Percentiles rank a stretch among this genome's conserved stretches.
Conservation (phyloP, 306 rosid genomes). For the Prinsepia uniflora region DNA sequence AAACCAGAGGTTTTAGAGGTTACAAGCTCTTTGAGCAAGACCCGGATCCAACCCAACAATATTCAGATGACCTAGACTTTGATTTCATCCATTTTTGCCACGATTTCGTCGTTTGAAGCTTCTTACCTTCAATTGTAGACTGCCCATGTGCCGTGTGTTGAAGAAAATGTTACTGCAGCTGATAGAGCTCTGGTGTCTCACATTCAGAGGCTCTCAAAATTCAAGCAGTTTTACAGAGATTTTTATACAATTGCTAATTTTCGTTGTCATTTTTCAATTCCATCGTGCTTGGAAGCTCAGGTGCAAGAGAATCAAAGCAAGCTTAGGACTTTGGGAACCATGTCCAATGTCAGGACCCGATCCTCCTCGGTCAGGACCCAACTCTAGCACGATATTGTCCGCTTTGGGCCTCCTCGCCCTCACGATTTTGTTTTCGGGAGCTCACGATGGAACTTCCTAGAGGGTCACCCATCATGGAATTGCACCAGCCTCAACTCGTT, state of each 20-base stretch:
- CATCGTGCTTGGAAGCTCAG: slow-evolving; percentile 77
- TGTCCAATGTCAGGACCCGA: too few relatives aligned
- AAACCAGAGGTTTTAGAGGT: slow-evolving; percentile 16
- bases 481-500: too few relatives aligned
- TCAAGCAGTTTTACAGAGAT: slow-evolving; percentile 51
- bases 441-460: too few relatives aligned
- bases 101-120: slow-evolving; percentile 84
- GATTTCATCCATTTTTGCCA: slow-evolving; percentile 71
- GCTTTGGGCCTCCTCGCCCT: too few relatives aligned
- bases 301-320: slow-evolving; percentile 95
- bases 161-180: slow-evolving; percentile 55
- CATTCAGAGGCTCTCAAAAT: slow-evolving; percentile 71
- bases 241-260: slow-evolving; percentile 27
- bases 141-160: slow-evolving; percentile 81
- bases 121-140: slow-evolving; percentile 81
- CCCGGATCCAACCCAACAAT: slow-evolving; percentile 34
- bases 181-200: slow-evolving; percentile 82
- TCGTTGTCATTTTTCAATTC: slow-evolving; percentile 38
- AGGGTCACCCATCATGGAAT: too few relatives aligned
- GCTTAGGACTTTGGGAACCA: slow-evolving; percentile 73
- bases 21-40: slow-evolving; percentile 13
- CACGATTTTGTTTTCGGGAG: too few relatives aligned
- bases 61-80: slow-evolving; percentile 43
- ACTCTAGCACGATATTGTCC: too few relatives aligned
- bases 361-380: too few relatives aligned